Base-by-base conservation (phyloP, 139 green algal genomes). In the Bryopsis sp. region DNA sequence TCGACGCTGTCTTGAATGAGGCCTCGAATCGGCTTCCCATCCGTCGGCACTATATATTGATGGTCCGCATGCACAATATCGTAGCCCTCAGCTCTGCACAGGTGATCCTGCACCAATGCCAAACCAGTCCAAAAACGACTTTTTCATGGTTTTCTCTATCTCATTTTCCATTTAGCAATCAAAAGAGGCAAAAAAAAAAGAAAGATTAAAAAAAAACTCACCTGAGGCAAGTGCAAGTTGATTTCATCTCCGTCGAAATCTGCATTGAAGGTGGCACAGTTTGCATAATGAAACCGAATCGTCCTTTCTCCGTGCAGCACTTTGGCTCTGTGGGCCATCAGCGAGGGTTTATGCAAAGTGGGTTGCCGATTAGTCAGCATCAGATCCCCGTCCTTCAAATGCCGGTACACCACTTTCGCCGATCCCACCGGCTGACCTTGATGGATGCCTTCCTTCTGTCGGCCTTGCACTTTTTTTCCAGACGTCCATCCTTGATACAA, bases 161-260 rank as follows among this genome's bases (percentile, higher is more conserved):
- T 26, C 26, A 36, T 35, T 54, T 19, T 11, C 43, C 43, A 54
- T 54, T 54, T 54, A n/a, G n/a, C n/a, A n/a, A n/a, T n/a, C n/a
- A n/a, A n/a, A n/a, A 34, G 5, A 6, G 59, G 59, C 59, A 48
- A 47, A 54, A 24, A 35, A 24, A 50, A 26, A 0, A 2, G 1
- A 62, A 46, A 72, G 29, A 68, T 32, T 1, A 26, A 22, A 19
- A 54, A 11, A 11, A 54, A 19, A 7, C 61, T 0, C 28, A 85
- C 84, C 79, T 97, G 93, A 0, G 94, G 94, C 50, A 99, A 75
- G 68, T 99, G 94, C 71, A 99, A 78, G 84, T 99, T 99, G 81
- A 99, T 98, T 77, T 99, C 94, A 71, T 99, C 94, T 1, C 94
- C 94, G 70, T 99, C 94, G 84, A 99, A 99, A 75, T 99, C 94